Base-by-base conservation (phyloP, 257 asterid genomes). In the Osmanthus fragrans region DNA sequence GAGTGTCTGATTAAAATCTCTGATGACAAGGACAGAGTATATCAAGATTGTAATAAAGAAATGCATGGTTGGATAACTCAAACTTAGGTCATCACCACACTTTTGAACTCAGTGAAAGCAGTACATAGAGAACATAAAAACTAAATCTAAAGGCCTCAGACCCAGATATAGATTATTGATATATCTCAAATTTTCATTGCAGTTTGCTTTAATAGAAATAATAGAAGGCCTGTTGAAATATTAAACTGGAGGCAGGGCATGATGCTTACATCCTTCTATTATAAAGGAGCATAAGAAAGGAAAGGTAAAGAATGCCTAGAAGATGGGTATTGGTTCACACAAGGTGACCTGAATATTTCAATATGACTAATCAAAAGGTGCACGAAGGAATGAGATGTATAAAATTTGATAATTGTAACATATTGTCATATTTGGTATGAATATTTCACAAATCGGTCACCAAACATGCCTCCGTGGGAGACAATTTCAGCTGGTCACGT, bases 21-120 rank as follows among this genome's bases (percentile, higher is more conserved):
- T 23, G 33, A 23, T 60, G 68, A 56, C 18, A 60, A 3, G 33
- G 33, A 21, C 30, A 8, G 2, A 60, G 68, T 25, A 7, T 23
- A 10, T 60, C 32, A 60, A 60, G 33, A 60, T 21, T 23, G 30
- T 5, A 60, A 60, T 23, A 10, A 60, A 0, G 68, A 60, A 60
- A 29, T 23, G 68, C 34, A 25, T 21, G 36, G 16, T 18, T 4
- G 64, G 25, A 72, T 60, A 65, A 49, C 70, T 45, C 58, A 49
- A 79, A 72, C 51, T 65, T 65, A 16, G 78, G 23, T 25, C 29
- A 79, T 30, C 47, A 27, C 29, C 49, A 29, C 15, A 60, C 75
- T 13, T 34, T 70, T 51, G 37, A 71, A 70, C 45, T 77, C 45
- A 9, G 19, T 36, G 25, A 40, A 70, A 69, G 76, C 76, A 77